phyloP scores from a whole-genome alignment of 345 rosid species.

The Eutrema japonicum region DNA sequence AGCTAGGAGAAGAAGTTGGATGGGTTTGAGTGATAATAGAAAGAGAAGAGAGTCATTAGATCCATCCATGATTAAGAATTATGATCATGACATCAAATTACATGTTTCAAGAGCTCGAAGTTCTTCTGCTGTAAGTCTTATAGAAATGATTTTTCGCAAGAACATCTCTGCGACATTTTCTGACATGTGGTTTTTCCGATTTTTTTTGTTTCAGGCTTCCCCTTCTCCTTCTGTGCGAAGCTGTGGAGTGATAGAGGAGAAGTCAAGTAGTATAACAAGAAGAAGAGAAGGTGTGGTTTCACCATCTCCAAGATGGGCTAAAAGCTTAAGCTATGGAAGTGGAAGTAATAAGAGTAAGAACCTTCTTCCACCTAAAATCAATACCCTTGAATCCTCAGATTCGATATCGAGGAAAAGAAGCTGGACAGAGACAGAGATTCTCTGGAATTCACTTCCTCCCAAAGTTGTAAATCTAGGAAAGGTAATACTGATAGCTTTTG shows the following conservation, averaged over 20 bases:
- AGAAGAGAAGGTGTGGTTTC: conserved; percentile 42
- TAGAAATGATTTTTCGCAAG: neutral
- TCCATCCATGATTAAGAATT: conserved; percentile 39
- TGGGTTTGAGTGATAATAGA: conserved; percentile 37
- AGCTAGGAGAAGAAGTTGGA: conserved; percentile 59
- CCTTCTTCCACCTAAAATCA: conserved; percentile 37
- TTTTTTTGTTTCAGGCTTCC: conserved; percentile 44
- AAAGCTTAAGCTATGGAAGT: conserved; percentile 39
- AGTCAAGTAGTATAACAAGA: conserved; percentile 39
- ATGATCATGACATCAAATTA: conserved; percentile 39
- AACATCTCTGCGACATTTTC: neutral
- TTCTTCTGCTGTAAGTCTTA: conserved; percentile 43
- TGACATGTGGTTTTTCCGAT: neutral
- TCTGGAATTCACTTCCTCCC: conserved; percentile 65
- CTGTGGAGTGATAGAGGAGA: conserved; percentile 45
- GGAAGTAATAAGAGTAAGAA: conserved; percentile 32
- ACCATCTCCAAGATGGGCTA: conserved; percentile 41
- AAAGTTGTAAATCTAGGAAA: conserved; percentile 60
- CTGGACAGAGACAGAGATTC: conserved; percentile 45
- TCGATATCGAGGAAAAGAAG: conserved; percentile 39
- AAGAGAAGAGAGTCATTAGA: conserved; percentile 43
- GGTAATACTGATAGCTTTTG: conserved; percentile 43
- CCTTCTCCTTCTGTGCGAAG: conserved; percentile 31
- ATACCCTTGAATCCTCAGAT: conserved; percentile 33
- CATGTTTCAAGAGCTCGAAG: conserved; percentile 25